These are phyloP conservation scores for Vaccinium myrtillus DNA, from an alignment of 148 eudicot genomes.

Conservation along the genomic window DNA sequence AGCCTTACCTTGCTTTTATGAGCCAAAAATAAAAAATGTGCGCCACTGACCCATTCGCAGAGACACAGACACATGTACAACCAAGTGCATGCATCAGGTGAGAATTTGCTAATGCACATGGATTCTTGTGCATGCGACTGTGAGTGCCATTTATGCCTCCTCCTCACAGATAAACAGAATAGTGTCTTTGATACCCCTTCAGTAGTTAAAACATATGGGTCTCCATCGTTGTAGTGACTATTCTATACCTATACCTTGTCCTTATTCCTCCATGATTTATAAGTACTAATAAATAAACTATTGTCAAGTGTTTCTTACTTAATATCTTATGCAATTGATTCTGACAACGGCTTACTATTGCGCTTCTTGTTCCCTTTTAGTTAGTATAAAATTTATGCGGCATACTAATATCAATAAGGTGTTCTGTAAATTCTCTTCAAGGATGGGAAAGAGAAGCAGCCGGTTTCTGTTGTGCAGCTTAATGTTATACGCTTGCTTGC, in stretches of 20 bases:
- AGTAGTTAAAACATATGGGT: neutral
- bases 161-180: neutral
- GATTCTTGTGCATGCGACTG: neutral
- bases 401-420: neutral
- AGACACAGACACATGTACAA: neutral
- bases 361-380: neutral
- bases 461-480: constrained; percentile 65
- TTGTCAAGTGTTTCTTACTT: neutral
- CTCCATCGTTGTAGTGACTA: neutral
- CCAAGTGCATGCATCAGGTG: neutral
- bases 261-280: neutral
- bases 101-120: neutral
- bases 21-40: too few species aligned
- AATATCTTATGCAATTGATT: neutral
- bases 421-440: constrained; percentile 11
- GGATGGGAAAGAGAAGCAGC: constrained; percentile 73
- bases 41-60: too few species aligned
- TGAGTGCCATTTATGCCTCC: neutral
- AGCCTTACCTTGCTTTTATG: constrained; percentile 20
- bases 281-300: neutral
- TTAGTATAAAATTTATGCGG: neutral
- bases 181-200: neutral
- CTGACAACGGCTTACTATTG: neutral
- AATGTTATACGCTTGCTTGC: constrained; percentile 84
- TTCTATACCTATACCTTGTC: neutral